Conservation (phyloP, 2,329 filamentous ascomycete species). For the Hymenoscyphus fraxineus region DNA sequence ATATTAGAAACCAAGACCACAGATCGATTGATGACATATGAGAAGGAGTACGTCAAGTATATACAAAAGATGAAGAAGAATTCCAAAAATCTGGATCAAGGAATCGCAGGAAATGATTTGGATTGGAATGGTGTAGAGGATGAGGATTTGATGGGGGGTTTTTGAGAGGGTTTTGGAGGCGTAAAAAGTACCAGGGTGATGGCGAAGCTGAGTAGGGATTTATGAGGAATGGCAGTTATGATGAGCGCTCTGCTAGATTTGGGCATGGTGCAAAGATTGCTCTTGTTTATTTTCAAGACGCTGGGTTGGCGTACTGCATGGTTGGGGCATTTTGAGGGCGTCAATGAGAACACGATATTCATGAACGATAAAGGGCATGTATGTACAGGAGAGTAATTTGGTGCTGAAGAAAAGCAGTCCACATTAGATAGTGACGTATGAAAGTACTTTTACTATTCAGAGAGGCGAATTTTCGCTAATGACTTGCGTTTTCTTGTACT, state of each 20-base stretch:
- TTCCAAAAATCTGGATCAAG: constrained; percentile 14
- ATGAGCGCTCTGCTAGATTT: constrained; percentile 5
- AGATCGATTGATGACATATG: constrained; percentile 51
- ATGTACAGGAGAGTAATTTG: neutral
- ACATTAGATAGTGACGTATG: neutral
- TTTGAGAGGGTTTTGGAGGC: constrained; percentile 12
- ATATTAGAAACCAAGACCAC: constrained; percentile 48
- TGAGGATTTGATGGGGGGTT: constrained; percentile 32
- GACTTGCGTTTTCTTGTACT: no score
- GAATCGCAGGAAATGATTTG: constrained; percentile 15
- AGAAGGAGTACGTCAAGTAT: constrained; percentile 51
- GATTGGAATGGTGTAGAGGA: constrained; percentile 32
- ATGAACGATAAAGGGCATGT: constrained; percentile 2
- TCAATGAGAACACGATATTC: constrained; percentile 5
- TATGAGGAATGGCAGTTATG: constrained; percentile 1
- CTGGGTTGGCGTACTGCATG: constrained; percentile 4
- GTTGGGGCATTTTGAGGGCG: constrained; percentile 2
- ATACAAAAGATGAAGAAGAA: constrained; percentile 41
- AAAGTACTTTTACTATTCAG: neutral
- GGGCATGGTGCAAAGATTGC: neutral
- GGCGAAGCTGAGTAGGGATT: neutral
- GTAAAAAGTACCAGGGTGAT: constrained; percentile 5
- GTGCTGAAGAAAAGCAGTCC: neutral
- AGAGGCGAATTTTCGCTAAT: neutral
- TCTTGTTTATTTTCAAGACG: neutral